Evolutionary conservation across 257 asterid species (phyloP), one percentile per base, ranked within the genome.

Genomic region (Solanum commersonii): DNA sequence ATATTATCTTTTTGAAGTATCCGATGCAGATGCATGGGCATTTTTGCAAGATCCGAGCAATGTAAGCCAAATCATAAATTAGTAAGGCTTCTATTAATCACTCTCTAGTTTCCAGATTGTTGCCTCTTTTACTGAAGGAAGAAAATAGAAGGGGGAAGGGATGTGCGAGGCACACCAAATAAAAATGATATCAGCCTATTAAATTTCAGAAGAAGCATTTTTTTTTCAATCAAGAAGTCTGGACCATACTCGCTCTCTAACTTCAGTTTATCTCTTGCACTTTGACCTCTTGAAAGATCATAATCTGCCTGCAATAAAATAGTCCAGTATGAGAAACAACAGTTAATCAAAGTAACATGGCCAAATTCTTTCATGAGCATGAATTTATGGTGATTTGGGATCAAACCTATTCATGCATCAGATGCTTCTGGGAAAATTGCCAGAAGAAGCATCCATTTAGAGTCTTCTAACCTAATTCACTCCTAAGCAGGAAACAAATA

Each of bases 221-320:
- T 87, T 67, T 68, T 44, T 35, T 22, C 52, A 74, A 52, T 23
- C 70, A 12, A 34, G 40, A 29, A 77, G 76, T 63, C 63, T 70
- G 81, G 18, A 82, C 98, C 99, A 87, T 97, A 96, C 99, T 95
- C 98, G 83, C 89, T 91, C 89, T 94, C 98, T 93, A 90, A 84
- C 93, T 38, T 92, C 90, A 96, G 97, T 94, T 92, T 97, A 87
- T 88, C 91, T 91, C 96, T 91, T 89, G 95, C 91, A 89, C 93
- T 90, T 87, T 88, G 94, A 88, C 95, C 95, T 91, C 91, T 93
- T 90, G 96, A 91, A 90, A 97, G 93, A 90, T 95, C 98, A 73
- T 90, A 88, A 91, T 93, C 99, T 18, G 90, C 99, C 99, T 97
- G 90, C 89, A 91, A 88, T 77, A 34, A 85, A 89, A 76, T 63